Conservation (phyloP, 2,329 filamentous ascomycete species). For the Diaporthe capsici region DNA sequence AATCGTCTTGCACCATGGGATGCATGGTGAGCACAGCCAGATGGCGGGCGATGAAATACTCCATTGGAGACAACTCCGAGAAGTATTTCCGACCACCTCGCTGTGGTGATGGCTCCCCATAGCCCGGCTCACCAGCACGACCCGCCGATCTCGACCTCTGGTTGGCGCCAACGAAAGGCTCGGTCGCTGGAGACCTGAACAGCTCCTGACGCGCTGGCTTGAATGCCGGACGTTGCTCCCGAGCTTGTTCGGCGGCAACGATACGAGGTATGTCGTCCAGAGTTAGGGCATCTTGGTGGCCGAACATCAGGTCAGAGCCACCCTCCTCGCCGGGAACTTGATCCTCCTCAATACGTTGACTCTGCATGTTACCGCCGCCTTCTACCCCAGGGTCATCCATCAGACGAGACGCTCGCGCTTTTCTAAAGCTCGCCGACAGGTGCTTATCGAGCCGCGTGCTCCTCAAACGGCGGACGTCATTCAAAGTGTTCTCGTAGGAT, state of each 20-base stretch:
- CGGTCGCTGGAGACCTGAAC: slow-evolving; percentile 68
- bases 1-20: slow-evolving; percentile 88
- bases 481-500: slow-evolving; percentile 94
- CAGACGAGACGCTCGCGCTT: slow-evolving; percentile 90
- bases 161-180: slow-evolving; percentile 78
- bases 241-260: slow-evolving; percentile 93
- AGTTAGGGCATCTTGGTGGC: slow-evolving; percentile 90
- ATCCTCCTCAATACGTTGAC: slow-evolving; percentile 86
- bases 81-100: slow-evolving; percentile 85
- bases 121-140: slow-evolving; percentile 65
- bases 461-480: slow-evolving; percentile 90
- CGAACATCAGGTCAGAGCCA: slow-evolving; percentile 86
- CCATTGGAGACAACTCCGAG: slow-evolving; percentile 92
- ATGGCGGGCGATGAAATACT: slow-evolving; percentile 98
- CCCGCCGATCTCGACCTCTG: slow-evolving; percentile 73
- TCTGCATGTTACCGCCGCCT: slow-evolving; percentile 66
- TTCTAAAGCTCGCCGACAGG: slow-evolving; percentile 91
- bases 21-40: slow-evolving; percentile 96
- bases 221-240: slow-evolving; percentile 84
- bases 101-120: slow-evolving; percentile 67
- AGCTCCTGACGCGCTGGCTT: slow-evolving; percentile 80
- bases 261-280: slow-evolving; percentile 97
- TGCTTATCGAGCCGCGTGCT: slow-evolving; percentile 96
- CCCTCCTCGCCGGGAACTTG: slow-evolving; percentile 77
- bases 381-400: slow-evolving; percentile 87